These are phyloP conservation scores for Ophiognomonia clavigignenti-juglandacearum DNA, from an alignment of 2,329 filamentous ascomycete species.

Conservation along the genomic window DNA sequence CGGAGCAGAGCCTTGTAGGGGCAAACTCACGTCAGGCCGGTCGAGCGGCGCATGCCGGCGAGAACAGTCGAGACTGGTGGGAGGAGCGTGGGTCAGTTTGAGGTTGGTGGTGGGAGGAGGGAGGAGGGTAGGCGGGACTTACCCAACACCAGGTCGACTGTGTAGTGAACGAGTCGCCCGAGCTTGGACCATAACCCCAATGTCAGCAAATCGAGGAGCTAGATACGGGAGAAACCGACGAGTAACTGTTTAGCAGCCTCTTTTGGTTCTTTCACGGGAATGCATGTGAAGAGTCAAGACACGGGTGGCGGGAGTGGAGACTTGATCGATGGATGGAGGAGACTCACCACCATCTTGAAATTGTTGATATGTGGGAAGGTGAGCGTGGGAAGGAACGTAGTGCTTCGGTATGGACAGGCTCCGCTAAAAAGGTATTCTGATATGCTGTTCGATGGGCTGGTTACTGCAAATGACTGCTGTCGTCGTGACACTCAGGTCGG, in stretches of 20 bases:
- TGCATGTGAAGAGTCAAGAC: slow-evolving; percentile 13
- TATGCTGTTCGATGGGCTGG: too few species aligned
- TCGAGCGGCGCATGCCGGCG: slow-evolving; percentile 94
- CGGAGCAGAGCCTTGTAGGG: too few species aligned
- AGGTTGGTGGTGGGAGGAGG: not conserved
- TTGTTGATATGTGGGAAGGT: not conserved
- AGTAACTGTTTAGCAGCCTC: slow-evolving; percentile 36
- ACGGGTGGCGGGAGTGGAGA: slow-evolving; percentile 13
- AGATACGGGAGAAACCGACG: slow-evolving; percentile 28
- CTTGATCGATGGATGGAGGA: not conserved
- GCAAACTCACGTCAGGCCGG: slow-evolving; percentile 94
- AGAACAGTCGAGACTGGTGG: slow-evolving; percentile 86
- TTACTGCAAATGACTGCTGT: not conserved
- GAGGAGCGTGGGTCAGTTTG: not conserved
- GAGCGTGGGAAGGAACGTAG: not conserved
- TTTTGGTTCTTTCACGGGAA: too few species aligned
- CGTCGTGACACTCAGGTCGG: not conserved
- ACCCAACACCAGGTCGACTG: slow-evolving; percentile 92
- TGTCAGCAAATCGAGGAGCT: slow-evolving; percentile 64
- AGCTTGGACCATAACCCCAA: slow-evolving; percentile 73
- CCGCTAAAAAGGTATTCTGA: too few species aligned
- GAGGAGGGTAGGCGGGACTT: slow-evolving; percentile 34
- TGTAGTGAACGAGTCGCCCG: slow-evolving; percentile 89
- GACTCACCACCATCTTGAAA: slow-evolving; percentile 25
- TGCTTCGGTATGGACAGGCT: too few species aligned